Evolutionary conservation across 306 rosid species (phyloP).

Genomic region (Rosa lucieae): DNA sequence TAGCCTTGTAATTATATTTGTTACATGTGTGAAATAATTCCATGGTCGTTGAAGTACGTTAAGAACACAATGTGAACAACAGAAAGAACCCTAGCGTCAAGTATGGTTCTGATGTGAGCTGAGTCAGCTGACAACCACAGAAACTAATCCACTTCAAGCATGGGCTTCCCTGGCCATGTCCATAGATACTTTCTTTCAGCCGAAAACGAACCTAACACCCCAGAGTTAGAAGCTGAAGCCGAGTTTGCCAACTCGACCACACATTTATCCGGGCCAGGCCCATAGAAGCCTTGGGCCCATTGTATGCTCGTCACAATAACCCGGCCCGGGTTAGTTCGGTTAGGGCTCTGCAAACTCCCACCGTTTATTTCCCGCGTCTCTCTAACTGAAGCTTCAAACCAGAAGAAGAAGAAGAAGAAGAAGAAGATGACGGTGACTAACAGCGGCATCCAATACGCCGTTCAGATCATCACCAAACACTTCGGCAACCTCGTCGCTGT

Average conservation of each 20-base stretch:
- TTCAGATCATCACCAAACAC: slow-evolving; percentile 69
- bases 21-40: not conserved
- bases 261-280: too few species aligned
- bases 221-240: too few species aligned
- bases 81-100: not conserved
- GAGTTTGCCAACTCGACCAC: too few species aligned
- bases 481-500: slow-evolving; percentile 86
- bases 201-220: too few species aligned
- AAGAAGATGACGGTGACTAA: slow-evolving; percentile 41
- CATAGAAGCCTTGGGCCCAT: too few species aligned
- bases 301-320: too few species aligned
- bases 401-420: slow-evolving; percentile 7
- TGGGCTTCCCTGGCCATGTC: too few species aligned
- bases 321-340: not conserved
- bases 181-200: too few species aligned
- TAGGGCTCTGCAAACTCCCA: not conserved
- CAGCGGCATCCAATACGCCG: slow-evolving; percentile 66
- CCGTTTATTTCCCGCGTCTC: slow-evolving; percentile 22
- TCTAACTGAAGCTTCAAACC: not conserved
- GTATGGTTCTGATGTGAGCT: too few species aligned
- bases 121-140: too few species aligned
- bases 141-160: too few species aligned
- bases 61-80: not conserved
- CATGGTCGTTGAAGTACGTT: not conserved
- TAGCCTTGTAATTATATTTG: not conserved